Evolutionary conservation across 2,329 filamentous ascomycete species (phyloP).

Genomic region (Grosmannia clavigera): DNA sequence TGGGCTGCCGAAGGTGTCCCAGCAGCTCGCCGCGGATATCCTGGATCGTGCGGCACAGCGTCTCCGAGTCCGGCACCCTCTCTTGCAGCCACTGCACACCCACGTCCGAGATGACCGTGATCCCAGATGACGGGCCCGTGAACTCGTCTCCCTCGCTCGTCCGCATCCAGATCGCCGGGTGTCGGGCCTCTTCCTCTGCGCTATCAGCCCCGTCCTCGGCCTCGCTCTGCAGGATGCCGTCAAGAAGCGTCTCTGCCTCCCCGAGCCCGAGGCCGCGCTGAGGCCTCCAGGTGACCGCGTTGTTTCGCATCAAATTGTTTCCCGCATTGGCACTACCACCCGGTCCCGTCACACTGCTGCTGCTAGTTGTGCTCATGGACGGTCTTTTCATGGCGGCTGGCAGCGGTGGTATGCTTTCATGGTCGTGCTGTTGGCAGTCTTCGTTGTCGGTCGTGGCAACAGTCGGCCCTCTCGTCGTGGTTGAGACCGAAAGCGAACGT

Average conservation of each 20-base stretch:
- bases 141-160: slow-evolving; percentile 4
- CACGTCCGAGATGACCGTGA: slow-evolving; percentile 8
- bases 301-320: neutral
- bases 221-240: neutral
- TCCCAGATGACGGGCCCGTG: slow-evolving; percentile 5
- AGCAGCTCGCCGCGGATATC: slow-evolving; percentile 3
- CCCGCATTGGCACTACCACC: neutral
- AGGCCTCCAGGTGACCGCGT: neutral
- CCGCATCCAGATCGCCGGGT: slow-evolving; percentile 5
- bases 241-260: neutral
- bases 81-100: slow-evolving; percentile 20
- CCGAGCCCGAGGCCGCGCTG: neutral
- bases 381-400: neutral
- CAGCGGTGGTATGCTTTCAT: neutral
- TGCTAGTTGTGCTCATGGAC: neutral
- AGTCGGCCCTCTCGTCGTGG: neutral
- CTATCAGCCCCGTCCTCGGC: neutral
- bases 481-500: neutral
- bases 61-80: slow-evolving; percentile 5
- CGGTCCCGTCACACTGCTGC: neutral
- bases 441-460: neutral
- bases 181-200: neutral
- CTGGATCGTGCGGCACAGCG: slow-evolving; percentile 2
- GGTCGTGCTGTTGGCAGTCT: neutral
- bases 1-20: slow-evolving; percentile 5